These are phyloP conservation scores for Yarrowia osloensis DNA, from an alignment of 805 yeast genomes.

Conservation along the genomic window DNA sequence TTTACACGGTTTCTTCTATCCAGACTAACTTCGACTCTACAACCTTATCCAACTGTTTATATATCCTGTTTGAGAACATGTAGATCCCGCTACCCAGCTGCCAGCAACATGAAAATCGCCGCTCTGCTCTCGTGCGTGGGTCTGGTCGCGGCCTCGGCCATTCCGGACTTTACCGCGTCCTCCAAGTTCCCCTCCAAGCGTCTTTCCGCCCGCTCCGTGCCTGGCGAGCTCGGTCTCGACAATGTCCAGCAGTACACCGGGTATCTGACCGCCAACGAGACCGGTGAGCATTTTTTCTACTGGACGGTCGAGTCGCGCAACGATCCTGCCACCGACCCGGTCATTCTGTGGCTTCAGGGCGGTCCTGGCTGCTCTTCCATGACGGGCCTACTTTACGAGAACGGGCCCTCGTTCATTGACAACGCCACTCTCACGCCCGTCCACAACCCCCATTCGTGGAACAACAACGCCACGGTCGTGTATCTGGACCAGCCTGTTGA, in stretches of 20 bases:
- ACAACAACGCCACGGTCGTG: slow-evolving; percentile 73
- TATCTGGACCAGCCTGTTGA: slow-evolving; percentile 82
- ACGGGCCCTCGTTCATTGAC: slow-evolving; percentile 70
- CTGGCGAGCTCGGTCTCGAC: slow-evolving; percentile 59
- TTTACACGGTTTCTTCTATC: not conserved
- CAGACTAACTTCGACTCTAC: too few relatives aligned
- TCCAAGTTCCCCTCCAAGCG: not conserved
- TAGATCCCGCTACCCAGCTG: not conserved
- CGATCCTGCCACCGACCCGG: slow-evolving; percentile 76
- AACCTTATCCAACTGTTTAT: not conserved
- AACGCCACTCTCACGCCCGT: slow-evolving; percentile 55
- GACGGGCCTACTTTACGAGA: slow-evolving; percentile 76
- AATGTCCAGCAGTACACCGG: slow-evolving; percentile 76
- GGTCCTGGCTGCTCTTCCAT: slow-evolving; percentile 86
- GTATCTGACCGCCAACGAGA: slow-evolving; percentile 74
- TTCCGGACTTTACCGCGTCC: not conserved
- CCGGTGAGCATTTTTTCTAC: slow-evolving; percentile 68
- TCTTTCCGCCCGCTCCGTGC: not conserved
- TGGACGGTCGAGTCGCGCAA: slow-evolving; percentile 83
- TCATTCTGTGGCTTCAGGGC: slow-evolving; percentile 79
- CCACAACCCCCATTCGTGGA: slow-evolving; percentile 75
- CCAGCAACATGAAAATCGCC: not conserved
- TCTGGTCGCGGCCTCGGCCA: not conserved
- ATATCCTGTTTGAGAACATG: not conserved
- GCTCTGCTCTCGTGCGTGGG: not conserved